Percentiles rank a stretch among this genome's conserved stretches.
Conservation (phyloP, 2,329 filamentous ascomycete genomes). For the Trichothecium roseum region DNA sequence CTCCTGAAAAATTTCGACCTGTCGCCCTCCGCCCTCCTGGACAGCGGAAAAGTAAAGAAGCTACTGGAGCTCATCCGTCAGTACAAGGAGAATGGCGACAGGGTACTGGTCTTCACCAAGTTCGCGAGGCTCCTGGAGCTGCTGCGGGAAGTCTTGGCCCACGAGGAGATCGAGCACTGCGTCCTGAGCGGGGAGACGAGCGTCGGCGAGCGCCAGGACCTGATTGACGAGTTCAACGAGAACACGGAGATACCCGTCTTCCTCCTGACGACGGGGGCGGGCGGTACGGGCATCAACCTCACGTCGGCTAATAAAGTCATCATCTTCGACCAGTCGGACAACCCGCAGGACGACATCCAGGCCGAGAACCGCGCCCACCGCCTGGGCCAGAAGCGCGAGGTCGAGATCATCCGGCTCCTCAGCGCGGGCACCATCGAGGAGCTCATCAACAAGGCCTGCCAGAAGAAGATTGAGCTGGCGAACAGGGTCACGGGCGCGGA, state of each 20-base stretch:
- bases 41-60: conserved; percentile 75
- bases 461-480: conserved; percentile 88
- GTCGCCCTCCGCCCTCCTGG: conserved; percentile 40
- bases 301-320: conserved; percentile 95
- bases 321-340: conserved; percentile 95
- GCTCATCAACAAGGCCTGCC: conserved; percentile 80
- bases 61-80: conserved; percentile 62
- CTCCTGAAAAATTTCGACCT: conserved; percentile 45
- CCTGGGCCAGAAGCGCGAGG: conserved; percentile 80
- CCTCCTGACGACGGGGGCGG: conserved; percentile 83
- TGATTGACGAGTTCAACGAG: conserved; percentile 79
- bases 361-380: conserved; percentile 95
- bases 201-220: conserved; percentile 72
- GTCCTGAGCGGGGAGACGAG: conserved; percentile 79
- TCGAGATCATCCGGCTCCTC: conserved; percentile 82
- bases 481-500: conserved; percentile 38
- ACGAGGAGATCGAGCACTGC: conserved; percentile 63
- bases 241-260: conserved; percentile 77
- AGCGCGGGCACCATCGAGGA: conserved; percentile 80
- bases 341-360: conserved; percentile 96
- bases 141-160: conserved; percentile 69
- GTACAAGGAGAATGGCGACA: conserved; percentile 73
- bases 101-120: conserved; percentile 84
- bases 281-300: conserved; percentile 94
- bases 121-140: conserved; percentile 91